phyloP scores from a whole-genome alignment of 73 alveolate species.

The Paramecium sonneborni region DNA sequence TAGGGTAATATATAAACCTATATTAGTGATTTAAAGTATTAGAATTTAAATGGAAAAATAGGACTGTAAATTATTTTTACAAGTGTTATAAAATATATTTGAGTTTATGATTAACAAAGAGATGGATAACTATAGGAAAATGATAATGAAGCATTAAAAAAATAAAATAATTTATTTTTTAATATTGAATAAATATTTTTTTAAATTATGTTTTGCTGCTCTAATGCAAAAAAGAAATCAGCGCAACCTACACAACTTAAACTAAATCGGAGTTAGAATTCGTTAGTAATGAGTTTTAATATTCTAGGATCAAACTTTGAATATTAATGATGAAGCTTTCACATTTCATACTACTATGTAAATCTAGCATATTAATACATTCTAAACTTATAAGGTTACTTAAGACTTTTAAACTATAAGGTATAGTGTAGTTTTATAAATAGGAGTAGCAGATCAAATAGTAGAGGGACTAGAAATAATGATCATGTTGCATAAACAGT shows the following conservation, averaged over 20 bases:
- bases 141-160: too few relatives aligned
- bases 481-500: neutral
- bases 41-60: too few relatives aligned
- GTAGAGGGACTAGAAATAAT: neutral
- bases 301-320: neutral
- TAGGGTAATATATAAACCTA: too few relatives aligned
- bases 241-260: neutral
- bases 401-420: neutral
- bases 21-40: too few relatives aligned
- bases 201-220: neutral
- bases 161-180: neutral
- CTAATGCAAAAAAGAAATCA: neutral
- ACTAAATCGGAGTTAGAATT: neutral
- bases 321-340: slow-evolving; percentile 41
- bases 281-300: neutral
- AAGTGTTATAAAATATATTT: too few relatives aligned
- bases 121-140: too few relatives aligned
- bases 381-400: neutral
- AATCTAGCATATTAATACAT: neutral
- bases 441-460: slow-evolving; percentile 36
- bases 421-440: neutral
- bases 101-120: too few relatives aligned
- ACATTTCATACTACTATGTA: neutral
- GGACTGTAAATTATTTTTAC: too few relatives aligned
- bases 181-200: neutral